phyloP scores from a whole-genome alignment of 2,329 filamentous ascomycete genomes.

The Fusarium dlaminii region DNA sequence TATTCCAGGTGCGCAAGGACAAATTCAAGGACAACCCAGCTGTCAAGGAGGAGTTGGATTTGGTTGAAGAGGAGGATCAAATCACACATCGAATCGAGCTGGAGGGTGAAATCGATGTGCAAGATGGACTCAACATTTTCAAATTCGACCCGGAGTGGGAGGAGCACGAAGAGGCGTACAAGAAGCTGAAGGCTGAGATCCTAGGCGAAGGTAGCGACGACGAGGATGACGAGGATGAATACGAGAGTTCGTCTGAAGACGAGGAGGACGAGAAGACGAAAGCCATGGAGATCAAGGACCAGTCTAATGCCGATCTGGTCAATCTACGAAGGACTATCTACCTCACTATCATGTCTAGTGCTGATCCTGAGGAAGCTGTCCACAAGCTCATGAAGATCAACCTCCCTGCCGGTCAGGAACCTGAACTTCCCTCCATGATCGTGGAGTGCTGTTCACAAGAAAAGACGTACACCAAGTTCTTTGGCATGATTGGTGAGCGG shows the following conservation, averaged over 20 bases:
- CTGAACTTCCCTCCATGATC: conserved; percentile 94
- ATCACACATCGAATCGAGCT: conserved; percentile 89
- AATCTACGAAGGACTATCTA: conserved; percentile 95
- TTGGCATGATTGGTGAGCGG: conserved; percentile 90
- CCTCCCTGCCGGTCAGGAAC: conserved; percentile 85
- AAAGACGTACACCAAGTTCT: conserved; percentile 97
- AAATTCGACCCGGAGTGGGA: conserved; percentile 93
- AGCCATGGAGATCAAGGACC: conserved; percentile 95
- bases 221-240: conserved; percentile 70
- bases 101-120: conserved; percentile 83
- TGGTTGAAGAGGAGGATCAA: conserved; percentile 98
- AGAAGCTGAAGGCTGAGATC: conserved; percentile 90
- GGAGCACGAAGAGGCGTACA: conserved; percentile 89
- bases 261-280: conserved; percentile 82
- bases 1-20: conserved; percentile 97
- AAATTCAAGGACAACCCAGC: conserved; percentile 95
- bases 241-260: conserved; percentile 74
- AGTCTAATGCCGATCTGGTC: conserved; percentile 94
- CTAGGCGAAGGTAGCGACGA: conserved; percentile 91
- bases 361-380: conserved; percentile 94
- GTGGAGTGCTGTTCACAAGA: conserved; percentile 97
- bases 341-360: conserved; percentile 95
- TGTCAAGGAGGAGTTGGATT: conserved; percentile 89
- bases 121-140: conserved; percentile 94
- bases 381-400: conserved; percentile 98